Evolutionary conservation across 2,329 filamentous ascomycete genomes (phyloP), one percentile per base, ranked within the genome.

Genomic region (Xylariaceae sp.): DNA sequence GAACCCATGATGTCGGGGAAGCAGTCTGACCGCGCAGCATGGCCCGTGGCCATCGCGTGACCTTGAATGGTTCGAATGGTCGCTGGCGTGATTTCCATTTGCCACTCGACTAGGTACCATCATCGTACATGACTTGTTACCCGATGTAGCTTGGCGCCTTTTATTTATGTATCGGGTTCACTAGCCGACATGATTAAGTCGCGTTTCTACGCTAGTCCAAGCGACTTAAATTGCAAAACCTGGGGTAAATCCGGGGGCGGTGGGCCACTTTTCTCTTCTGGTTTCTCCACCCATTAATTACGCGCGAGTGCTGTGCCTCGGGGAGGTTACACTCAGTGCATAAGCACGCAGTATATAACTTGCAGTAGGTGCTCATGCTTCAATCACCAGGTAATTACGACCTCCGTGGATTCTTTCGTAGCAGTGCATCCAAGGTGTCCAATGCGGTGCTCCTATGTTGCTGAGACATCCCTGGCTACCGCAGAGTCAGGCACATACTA

Each of bases 1-100:
- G 3, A 4, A 13, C 13, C 51, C 47, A 16, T 21, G 4, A 37
- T 34, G 21, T 16, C 12, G 22, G 43, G 13, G 1, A 5, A 53
- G 40, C 9, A 12, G 19, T n/a, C n/a, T n/a, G n/a, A n/a, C 3
- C 26, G 36, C n/a, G 21, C 22, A 12, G n/a, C 12, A 29, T 10
- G 36, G 6, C 21, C 5, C 12, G 8, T 26, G 10, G 19, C 18
- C 46, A 65, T 67, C 65, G 64, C 63, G 63, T 67, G 65, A 67
- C 62, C 45, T 51, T 55, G 51, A 58, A 44, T 55, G 57, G 22
- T 55, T 61, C 61, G 57, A 55, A 56, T 53, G 59, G 57, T 57
- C 42, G 49, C 62, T 65, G 61, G 62, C 57, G 58, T 61, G 59
- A 56, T 62, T 56, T 51, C 41, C 16, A 29, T 26, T 34, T 39